Base-by-base conservation (phyloP, 352 stramenopile genomes). In the Pythium dissotocum region DNA sequence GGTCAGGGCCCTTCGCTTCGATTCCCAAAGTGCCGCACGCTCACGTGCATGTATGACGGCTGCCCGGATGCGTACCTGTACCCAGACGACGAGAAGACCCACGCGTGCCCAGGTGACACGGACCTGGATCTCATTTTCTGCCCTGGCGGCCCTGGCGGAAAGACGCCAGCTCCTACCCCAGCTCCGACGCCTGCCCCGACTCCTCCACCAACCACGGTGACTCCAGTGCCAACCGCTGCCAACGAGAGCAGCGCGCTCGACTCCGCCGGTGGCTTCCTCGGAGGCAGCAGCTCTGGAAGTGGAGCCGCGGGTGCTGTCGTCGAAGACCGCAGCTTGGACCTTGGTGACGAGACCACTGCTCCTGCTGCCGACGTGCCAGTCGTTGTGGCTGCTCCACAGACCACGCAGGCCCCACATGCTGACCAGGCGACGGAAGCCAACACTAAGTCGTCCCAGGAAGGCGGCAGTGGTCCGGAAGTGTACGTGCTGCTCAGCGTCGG, bases 21-120 rank as follows among this genome's bases (percentile, higher is more conserved):
- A 13, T 91, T 80, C 71, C 58, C 54, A 4, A 76, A 73, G 10
- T 91, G 83, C 69, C 26, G 38, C 0, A 74, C 78, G 6, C 67
- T 91, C 69, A 77, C 77, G 7, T 93, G 85, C 63, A 67, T 87
- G 2, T 44, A 59, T 4, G 76, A 85, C 38, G 78, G 77, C 14
- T 93, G 85, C 55, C 60, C 69, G 0, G 85, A 91, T 51, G 85
- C 76, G 1, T 93, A 93, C 65, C 72, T 83, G 35, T 90, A 77
- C 67, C 85, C 85, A 8, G 72, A 80, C 35, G 70, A 93, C 38
- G 61, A 28, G 40, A 91, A 91, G 69, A 91, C 79, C 13, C 76
- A 85, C 66, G 67, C 57, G 32, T 93, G 84, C 42, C 7, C 54
- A 2, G 68, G 69, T 21, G 61, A 64, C 52, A 73, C 75, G 30